phyloP scores from a whole-genome alignment of 176 grass and related monocot species.

The Coix lacrymajobi region DNA sequence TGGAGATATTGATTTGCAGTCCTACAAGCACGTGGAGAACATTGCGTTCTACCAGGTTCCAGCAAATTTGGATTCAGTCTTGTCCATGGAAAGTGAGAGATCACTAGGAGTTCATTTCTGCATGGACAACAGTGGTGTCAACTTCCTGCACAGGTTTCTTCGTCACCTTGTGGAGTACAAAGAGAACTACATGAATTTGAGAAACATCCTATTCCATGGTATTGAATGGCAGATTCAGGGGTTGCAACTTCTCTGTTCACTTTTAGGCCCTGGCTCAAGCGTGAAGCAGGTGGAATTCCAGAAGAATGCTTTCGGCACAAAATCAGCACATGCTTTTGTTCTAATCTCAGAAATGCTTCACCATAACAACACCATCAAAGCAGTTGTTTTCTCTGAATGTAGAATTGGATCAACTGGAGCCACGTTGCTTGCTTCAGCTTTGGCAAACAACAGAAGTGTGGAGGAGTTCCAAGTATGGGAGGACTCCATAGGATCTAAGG shows the following conservation, averaged over 20 bases:
- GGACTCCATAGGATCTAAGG: constrained; percentile 67
- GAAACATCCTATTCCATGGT: constrained; percentile 66
- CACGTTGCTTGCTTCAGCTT: constrained; percentile 61
- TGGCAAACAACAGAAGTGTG: constrained; percentile 60
- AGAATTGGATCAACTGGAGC: constrained; percentile 56
- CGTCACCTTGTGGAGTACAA: constrained; percentile 41
- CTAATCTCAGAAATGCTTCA: constrained; percentile 61
- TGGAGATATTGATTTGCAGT: constrained; percentile 31
- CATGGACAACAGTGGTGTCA: constrained; percentile 19
- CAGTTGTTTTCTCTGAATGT: constrained; percentile 59
- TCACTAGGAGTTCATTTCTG: constrained; percentile 66
- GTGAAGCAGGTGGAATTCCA: constrained; percentile 80
- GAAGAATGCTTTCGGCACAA: constrained; percentile 56
- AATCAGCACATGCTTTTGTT: constrained; percentile 28
- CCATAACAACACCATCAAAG: constrained; percentile 55
- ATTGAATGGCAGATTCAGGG: constrained; percentile 60
- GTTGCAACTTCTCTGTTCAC: constrained; percentile 42
- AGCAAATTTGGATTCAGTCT: constrained; percentile 25
- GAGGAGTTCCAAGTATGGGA: constrained; percentile 93
- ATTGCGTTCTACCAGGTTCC: constrained; percentile 38
- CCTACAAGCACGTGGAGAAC: constrained; percentile 28
- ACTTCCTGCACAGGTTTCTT: constrained; percentile 50
- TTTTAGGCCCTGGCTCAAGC: constrained; percentile 37
- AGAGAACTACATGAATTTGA: constrained; percentile 41
- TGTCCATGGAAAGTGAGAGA: constrained; percentile 53